Conservation (phyloP, 371 early-diverging fungal genomes). For the Saksenaea vasiformis region DNA sequence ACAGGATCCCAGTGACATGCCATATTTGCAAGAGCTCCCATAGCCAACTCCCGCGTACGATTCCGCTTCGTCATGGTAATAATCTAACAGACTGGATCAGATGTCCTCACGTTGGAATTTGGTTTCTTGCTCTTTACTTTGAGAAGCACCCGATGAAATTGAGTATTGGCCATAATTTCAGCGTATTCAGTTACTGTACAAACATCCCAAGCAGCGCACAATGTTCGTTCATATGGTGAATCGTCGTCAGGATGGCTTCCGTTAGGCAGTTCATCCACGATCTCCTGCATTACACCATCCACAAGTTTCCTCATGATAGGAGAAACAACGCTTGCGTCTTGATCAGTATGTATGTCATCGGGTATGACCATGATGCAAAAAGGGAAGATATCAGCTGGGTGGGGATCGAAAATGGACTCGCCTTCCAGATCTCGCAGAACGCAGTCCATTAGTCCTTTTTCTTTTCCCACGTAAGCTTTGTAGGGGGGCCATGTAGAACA, state of each 20-base stretch:
- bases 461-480: no score
- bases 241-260: slow-evolving; percentile 30
- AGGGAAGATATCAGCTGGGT: neutral
- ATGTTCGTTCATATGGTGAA: slow-evolving; percentile 42
- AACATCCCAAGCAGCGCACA: slow-evolving; percentile 51
- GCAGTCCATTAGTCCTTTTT: no score
- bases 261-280: slow-evolving; percentile 18
- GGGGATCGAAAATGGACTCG: neutral
- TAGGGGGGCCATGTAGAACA: no score
- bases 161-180: slow-evolving; percentile 13
- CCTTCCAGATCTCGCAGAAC: no score
- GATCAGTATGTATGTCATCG: neutral
- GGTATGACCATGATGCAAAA: neutral
- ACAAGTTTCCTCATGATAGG: slow-evolving; percentile 38
- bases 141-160: slow-evolving; percentile 36
- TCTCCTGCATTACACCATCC: slow-evolving; percentile 28
- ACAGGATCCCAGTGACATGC: slow-evolving; percentile 42
- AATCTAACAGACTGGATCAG: slow-evolving; percentile 22
- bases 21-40: slow-evolving; percentile 46
- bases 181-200: slow-evolving; percentile 42
- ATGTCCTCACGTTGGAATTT: neutral
- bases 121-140: slow-evolving; percentile 26
- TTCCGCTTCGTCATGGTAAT: slow-evolving; percentile 29
- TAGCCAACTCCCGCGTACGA: slow-evolving; percentile 41
- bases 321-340: slow-evolving; percentile 17